phyloP scores from a whole-genome alignment of 2,329 filamentous ascomycete genomes.

The Dichotomopilus funicola region DNA sequence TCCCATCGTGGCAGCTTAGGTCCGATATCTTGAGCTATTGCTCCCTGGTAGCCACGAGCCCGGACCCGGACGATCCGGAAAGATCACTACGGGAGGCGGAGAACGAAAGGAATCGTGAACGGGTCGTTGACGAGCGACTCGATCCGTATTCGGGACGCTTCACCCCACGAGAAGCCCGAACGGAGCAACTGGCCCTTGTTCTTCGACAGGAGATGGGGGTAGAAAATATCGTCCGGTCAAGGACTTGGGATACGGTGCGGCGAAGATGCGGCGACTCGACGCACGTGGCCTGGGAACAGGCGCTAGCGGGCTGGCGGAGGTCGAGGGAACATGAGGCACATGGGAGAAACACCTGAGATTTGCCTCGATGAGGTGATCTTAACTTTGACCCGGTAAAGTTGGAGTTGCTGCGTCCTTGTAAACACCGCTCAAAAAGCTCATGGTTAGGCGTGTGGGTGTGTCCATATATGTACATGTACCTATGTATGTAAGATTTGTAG shows the following conservation, averaged over 20 bases:
- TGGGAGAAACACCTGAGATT: too few species aligned
- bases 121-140: slow-evolving; percentile 76
- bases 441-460: too few species aligned
- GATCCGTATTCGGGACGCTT: slow-evolving; percentile 88
- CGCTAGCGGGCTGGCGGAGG: slow-evolving; percentile 55
- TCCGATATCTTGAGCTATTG: slow-evolving; percentile 86
- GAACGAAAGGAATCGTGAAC: slow-evolving; percentile 61
- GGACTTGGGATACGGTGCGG: slow-evolving; percentile 73
- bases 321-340: neutral
- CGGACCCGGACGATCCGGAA: slow-evolving; percentile 82
- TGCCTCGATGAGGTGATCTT: too few species aligned
- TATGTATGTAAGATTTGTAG: too few species aligned
- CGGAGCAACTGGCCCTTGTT: slow-evolving; percentile 67
- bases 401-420: too few species aligned
- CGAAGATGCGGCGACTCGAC: slow-evolving; percentile 63
- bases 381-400: neutral
- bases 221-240: slow-evolving; percentile 69
- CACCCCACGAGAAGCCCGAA: slow-evolving; percentile 71
- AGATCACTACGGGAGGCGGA: slow-evolving; percentile 63
- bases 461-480: too few species aligned
- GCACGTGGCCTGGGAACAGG: slow-evolving; percentile 55
- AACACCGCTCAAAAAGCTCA: too few species aligned
- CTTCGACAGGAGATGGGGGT: slow-evolving; percentile 70
- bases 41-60: slow-evolving; percentile 75
- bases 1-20: slow-evolving; percentile 80